Percentiles rank a stretch among this genome's conserved stretches.
These are phyloP conservation scores for Microcos paniculata DNA, from an alignment of 345 rosid genomes.

Conservation along the genomic window DNA sequence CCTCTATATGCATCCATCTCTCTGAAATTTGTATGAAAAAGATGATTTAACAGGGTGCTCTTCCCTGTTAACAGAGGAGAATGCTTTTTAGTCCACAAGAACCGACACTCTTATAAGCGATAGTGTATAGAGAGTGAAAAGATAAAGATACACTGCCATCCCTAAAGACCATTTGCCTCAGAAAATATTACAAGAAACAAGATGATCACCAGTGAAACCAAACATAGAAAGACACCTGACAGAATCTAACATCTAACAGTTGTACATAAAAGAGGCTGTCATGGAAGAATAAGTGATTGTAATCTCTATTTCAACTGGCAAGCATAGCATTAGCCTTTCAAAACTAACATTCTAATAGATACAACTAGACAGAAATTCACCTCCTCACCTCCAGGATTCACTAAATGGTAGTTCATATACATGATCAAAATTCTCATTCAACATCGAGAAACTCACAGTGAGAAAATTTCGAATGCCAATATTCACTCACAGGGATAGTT, in stretches of 20 bases:
- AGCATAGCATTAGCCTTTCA: neutral
- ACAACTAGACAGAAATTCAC: neutral
- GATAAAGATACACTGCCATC: neutral
- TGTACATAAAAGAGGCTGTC: neutral
- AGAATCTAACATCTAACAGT: neutral
- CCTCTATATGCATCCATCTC: conserved; percentile 80
- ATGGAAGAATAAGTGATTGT: neutral
- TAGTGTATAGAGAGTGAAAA: neutral
- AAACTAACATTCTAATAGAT: neutral
- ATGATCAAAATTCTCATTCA: too few species aligned
- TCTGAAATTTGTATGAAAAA: conserved; percentile 63
- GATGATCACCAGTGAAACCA: conserved; percentile 4
- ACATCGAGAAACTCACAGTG: too few species aligned
- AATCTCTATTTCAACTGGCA: neutral
- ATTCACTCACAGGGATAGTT: neutral
- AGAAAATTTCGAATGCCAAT: too few species aligned
- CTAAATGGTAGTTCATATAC: neutral
- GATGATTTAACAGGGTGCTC: conserved; percentile 79
- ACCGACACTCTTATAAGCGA: neutral
- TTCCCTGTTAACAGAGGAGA: conserved; percentile 44
- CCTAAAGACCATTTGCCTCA: neutral
- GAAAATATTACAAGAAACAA: neutral
- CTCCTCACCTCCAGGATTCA: neutral
- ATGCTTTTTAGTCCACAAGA: neutral
- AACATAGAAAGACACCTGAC: neutral